These are phyloP conservation scores for Ustulina deusta DNA, from an alignment of 2,329 filamentous ascomycete species.

Conservation along the genomic window DNA sequence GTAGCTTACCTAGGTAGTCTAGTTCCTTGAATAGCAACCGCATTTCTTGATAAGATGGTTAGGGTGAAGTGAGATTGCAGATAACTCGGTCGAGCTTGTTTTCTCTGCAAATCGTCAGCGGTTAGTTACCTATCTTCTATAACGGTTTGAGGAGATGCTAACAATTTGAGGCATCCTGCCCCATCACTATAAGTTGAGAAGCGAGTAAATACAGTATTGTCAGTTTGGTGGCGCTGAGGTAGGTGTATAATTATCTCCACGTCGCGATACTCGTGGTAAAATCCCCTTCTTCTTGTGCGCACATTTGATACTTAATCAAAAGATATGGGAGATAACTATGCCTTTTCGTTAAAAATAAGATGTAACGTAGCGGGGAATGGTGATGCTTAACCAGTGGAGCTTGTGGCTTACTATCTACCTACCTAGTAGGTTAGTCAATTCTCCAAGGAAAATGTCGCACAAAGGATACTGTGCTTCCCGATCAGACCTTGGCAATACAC, in stretches of 20 bases:
- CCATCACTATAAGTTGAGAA: no score
- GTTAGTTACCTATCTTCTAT: background rate
- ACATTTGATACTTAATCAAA: no score
- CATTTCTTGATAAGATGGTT: background rate
- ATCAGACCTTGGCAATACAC: background rate
- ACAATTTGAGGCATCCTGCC: no score
- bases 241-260: background rate
- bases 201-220: background rate
- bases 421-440: conserved; percentile 3
- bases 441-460: background rate
- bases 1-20: background rate
- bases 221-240: background rate
- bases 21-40: background rate
- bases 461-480: background rate
- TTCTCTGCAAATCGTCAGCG: background rate
- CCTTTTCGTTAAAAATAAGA: background rate
- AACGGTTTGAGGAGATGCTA: no score
- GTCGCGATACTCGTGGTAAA: background rate
- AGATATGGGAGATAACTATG: no score
- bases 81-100: background rate
- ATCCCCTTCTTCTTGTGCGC: background rate
- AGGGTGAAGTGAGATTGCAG: no score
- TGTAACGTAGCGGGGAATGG: background rate
- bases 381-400: conserved; percentile 4
- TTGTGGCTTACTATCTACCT: conserved; percentile 7